Conservation (phyloP, 1,139 yeast species). For the Barnettozyma hawaiiensis region DNA sequence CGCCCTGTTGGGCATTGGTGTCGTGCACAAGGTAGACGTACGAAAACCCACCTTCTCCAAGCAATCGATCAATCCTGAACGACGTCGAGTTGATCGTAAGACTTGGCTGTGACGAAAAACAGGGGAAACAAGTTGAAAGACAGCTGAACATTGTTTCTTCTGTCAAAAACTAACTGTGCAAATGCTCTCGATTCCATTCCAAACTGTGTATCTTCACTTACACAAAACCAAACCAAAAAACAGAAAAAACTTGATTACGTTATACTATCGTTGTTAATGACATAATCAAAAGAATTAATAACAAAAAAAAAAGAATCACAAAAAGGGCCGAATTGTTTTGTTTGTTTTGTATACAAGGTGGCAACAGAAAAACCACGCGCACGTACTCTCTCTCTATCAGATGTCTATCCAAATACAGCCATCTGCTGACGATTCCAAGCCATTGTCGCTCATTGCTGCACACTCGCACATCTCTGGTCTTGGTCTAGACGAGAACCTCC, state of each 20-base stretch:
- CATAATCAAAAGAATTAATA: no score
- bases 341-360: no score
- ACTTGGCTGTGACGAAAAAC: slow-evolving; percentile 43
- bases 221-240: no score
- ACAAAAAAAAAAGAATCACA: no score
- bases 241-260: no score
- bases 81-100: slow-evolving; percentile 44
- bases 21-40: slow-evolving; percentile 78
- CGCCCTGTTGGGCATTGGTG: slow-evolving; percentile 34
- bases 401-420: slow-evolving; percentile 37
- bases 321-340: no score
- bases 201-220: no score
- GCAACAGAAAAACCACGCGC: no score
- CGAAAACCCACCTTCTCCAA: slow-evolving; percentile 90
- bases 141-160: background rate
- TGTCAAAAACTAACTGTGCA: no score
- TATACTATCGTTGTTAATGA: no score
- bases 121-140: slow-evolving; percentile 14
- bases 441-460: slow-evolving; percentile 75
- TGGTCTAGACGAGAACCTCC: slow-evolving; percentile 86
- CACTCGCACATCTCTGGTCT: slow-evolving; percentile 95
- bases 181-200: no score
- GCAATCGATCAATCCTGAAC: slow-evolving; percentile 55
- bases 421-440: slow-evolving; percentile 35
- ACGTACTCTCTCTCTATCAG: background rate